Evolutionary conservation across 2,329 filamentous ascomycete genomes (phyloP), one percentile per base, ranked within the genome.

Genomic region (Epichloe brachyelytri): DNA sequence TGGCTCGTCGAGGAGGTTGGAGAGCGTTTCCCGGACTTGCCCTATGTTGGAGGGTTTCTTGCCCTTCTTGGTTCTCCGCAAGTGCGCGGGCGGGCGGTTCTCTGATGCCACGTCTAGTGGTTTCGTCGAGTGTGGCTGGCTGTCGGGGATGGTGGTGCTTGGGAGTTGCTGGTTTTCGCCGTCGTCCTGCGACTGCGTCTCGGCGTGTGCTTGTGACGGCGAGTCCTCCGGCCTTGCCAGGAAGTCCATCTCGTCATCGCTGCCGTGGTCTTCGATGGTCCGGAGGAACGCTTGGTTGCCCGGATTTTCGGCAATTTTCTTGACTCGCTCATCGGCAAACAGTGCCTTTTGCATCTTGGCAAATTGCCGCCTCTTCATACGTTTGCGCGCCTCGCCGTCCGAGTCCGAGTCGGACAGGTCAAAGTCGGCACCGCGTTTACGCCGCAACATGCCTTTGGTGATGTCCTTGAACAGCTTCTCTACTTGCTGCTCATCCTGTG

Each of bases 391-490:
- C 60, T 91, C 86, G 17, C 85, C 80, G 56, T 86, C 88, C 58
- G 96, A 91, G 57, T 96, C 91, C 2, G 88, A 91, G 64, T 97
- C 93, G 5, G 88, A 90, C 20, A 95, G 78, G 59, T 91, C 86
- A 55, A 90, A 83, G 59, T 90, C 86, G 63, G 86, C 77, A 55
- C 84, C 86, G 62, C 86, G 83, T 64, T 94, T 91, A 55, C 88
- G 84, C 11, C 90, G 85, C 47, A 98, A 77, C 65, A 82, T 85
- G 48, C 93, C 93, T 12, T 85, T 94, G 4, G 88, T 93, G 60
- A 98, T 85, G 63, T 97, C 91, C 59, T 87, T 90, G 75, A 93
- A 88, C 48, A 98, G 78, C 70, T 93, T 93, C 60, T 90, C 86
- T 14, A 96, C 85, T 57, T 87, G 82, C 59, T 91, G 88, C 65